Conservation (phyloP, 495 filamentous ascomycete genomes). For the Neohortaea acidophila region DNA sequence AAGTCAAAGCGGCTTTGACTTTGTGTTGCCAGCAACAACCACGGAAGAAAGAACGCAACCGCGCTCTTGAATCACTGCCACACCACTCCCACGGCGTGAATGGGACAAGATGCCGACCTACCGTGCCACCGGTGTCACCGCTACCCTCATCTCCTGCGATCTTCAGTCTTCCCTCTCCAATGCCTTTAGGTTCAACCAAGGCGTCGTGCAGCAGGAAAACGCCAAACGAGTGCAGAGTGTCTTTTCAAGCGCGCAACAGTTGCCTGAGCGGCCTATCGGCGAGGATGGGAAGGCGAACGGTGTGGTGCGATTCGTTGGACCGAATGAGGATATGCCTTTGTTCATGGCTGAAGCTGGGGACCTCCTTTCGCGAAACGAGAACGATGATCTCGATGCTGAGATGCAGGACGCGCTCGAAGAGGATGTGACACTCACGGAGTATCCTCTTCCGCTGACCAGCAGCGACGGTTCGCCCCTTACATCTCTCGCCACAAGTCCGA, state of each 20-base stretch:
- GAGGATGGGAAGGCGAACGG: conserved; percentile 6
- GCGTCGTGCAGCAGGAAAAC: conserved; percentile 6
- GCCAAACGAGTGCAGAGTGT: conserved; percentile 5
- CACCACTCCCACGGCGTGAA: too few relatives aligned
- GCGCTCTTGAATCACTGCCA: too few relatives aligned
- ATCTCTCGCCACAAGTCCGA: not conserved
- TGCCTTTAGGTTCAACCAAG: conserved; percentile 8
- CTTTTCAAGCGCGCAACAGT: conserved; percentile 1
- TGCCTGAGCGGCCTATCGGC: conserved; percentile 4
- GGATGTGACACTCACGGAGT: too few relatives aligned
- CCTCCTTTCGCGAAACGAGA: too few relatives aligned
- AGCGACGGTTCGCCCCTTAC: conserved; percentile 3
- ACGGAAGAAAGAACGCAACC: too few relatives aligned
- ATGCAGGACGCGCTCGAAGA: too few relatives aligned
- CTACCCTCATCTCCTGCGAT: conserved; percentile 18
- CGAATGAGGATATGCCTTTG: conserved; percentile 20
- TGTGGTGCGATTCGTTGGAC: conserved; percentile 20
- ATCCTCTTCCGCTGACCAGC: not conserved
- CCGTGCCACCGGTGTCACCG: conserved; percentile 8
- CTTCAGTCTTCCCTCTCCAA: conserved; percentile 10
- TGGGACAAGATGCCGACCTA: conserved; percentile 26
- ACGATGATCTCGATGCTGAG: too few relatives aligned
- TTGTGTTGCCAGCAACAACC: too few relatives aligned
- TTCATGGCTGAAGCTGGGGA: conserved; percentile 19
- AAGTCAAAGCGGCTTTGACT: too few relatives aligned